phyloP scores from a whole-genome alignment of 371 early-diverging fungal species.

The Rhizomucor pusillus region DNA sequence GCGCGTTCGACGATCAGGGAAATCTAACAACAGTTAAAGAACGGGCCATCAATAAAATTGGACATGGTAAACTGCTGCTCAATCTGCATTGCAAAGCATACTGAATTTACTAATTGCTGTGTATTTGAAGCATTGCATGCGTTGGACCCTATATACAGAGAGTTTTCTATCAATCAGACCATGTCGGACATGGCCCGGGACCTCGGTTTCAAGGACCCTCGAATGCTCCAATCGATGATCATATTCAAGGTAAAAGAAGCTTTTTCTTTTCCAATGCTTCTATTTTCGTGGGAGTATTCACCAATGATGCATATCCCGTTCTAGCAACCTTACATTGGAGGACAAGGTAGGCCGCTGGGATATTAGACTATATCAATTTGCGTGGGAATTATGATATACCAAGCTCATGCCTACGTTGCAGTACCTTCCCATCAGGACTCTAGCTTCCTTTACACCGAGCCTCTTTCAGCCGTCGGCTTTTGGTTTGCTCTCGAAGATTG shows the following conservation, averaged over 20 bases:
- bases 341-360: slow-evolving; percentile 54
- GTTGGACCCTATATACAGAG: slow-evolving; percentile 69
- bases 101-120: too few species aligned
- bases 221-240: slow-evolving; percentile 87
- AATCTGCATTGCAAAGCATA: too few species aligned
- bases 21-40: slow-evolving; percentile 57
- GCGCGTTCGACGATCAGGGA: slow-evolving; percentile 69
- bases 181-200: slow-evolving; percentile 57
- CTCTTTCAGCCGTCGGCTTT: slow-evolving; percentile 82
- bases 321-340: slow-evolving; percentile 78
- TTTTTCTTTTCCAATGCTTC: background rate
- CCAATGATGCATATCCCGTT: too few species aligned
- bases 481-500: slow-evolving; percentile 96
- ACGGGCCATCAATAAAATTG: slow-evolving; percentile 88
- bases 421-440: slow-evolving; percentile 88
- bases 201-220: slow-evolving; percentile 72
- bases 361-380: too few species aligned
- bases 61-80: slow-evolving; percentile 72
- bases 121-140: slow-evolving; percentile 64
- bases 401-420: background rate
- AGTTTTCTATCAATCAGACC: slow-evolving; percentile 54
- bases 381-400: slow-evolving; percentile 2
- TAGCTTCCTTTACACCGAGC: slow-evolving; percentile 88
- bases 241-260: slow-evolving; percentile 70
- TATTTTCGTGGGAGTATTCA: background rate